phyloP scores from a whole-genome alignment of 495 filamentous ascomycete species.

The Cercophora samala region DNA sequence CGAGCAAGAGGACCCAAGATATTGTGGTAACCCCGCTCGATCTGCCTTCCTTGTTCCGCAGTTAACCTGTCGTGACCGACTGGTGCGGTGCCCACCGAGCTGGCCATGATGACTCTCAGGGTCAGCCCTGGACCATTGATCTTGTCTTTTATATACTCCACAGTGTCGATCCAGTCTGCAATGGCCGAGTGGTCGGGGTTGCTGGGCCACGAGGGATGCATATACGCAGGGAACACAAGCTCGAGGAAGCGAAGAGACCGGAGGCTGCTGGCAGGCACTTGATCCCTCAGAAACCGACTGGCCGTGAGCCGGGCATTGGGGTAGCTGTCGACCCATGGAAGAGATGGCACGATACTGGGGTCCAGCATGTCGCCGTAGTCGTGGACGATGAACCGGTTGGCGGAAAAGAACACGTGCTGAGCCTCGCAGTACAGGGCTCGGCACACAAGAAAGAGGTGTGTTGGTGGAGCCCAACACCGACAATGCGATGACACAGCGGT shows the following conservation, averaged over 20 bases:
- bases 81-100: background rate
- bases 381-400: constrained; percentile 18
- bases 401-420: constrained; percentile 18
- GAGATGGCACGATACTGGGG: background rate
- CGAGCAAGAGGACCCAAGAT: background rate
- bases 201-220: background rate
- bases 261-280: constrained; percentile 13
- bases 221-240: background rate
- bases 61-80: background rate
- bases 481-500: background rate
- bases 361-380: constrained; percentile 12
- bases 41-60: background rate
- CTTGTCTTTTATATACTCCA: background rate
- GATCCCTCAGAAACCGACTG: constrained; percentile 13
- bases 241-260: constrained; percentile 14
- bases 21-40: background rate
- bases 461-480: background rate
- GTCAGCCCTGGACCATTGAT: background rate
- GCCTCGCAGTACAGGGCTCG: constrained; percentile 13
- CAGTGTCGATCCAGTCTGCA: background rate
- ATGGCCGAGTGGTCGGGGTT: background rate
- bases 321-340: constrained; percentile 12
- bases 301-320: constrained; percentile 14
- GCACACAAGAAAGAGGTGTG: constrained; percentile 15
- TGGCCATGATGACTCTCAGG: background rate